phyloP scores from a whole-genome alignment of 2,329 filamentous ascomycete genomes.

The Aspergillus udagawae region DNA sequence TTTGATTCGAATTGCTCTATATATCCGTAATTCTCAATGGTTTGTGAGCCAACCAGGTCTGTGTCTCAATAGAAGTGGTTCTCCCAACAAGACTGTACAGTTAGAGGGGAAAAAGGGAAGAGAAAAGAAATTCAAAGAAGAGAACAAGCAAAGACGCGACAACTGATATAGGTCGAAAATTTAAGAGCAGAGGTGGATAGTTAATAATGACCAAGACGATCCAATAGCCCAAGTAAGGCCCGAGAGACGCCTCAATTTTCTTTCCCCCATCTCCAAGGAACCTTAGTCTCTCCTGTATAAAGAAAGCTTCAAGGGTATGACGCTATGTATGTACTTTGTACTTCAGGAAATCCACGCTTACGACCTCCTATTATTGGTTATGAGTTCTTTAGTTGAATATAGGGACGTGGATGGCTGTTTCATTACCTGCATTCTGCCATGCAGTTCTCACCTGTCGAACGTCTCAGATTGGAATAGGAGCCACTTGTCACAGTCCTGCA shows the following conservation, averaged over 20 bases:
- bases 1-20: background rate
- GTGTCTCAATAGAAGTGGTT: background rate
- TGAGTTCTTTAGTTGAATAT: too few species aligned
- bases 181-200: slow-evolving; percentile 3
- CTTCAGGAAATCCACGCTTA: background rate
- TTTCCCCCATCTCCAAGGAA: background rate
- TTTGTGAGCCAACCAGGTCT: background rate
- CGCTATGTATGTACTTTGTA: background rate
- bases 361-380: background rate
- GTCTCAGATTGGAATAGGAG: background rate
- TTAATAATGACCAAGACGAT: slow-evolving; percentile 3
- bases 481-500: background rate
- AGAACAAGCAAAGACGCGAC: background rate
- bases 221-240: slow-evolving; percentile 18
- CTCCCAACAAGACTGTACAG: background rate
- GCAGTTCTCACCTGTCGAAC: background rate
- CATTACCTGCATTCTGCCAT: too few species aligned
- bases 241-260: slow-evolving; percentile 1
- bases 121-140: background rate
- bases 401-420: background rate
- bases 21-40: background rate
- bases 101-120: background rate
- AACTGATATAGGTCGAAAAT: background rate
- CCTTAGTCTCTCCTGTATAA: background rate
- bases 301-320: background rate